Percentiles rank a stretch among this genome's conserved stretches.
Evolutionary conservation across 2,329 filamentous ascomycete genomes (phyloP).

Genomic region (Atkinsonella texensis): DNA sequence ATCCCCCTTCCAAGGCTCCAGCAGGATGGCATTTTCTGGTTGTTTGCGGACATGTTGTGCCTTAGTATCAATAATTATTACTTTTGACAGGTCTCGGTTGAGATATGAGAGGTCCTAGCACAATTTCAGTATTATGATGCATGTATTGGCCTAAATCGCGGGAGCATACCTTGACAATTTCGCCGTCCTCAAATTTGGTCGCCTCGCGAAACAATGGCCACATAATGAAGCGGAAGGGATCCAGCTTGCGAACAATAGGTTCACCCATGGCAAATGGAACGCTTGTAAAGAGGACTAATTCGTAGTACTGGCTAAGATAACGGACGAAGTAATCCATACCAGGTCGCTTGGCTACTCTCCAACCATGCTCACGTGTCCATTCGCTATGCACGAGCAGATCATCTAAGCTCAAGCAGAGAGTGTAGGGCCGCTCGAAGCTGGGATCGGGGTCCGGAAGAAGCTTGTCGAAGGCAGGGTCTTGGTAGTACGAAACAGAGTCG

Average conservation of each 20-base stretch:
- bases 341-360: conserved; percentile 88
- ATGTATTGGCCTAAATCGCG: background rate
- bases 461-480: conserved; percentile 89
- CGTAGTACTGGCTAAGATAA: conserved; percentile 96
- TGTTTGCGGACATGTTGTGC: conserved; percentile 71
- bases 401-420: conserved; percentile 82
- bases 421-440: conserved; percentile 74
- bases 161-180: conserved; percentile 75
- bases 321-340: conserved; percentile 95
- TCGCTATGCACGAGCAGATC: conserved; percentile 91
- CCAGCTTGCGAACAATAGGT: conserved; percentile 81
- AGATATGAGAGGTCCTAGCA: conserved; percentile 86
- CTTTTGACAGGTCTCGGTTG: conserved; percentile 90
- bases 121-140: background rate
- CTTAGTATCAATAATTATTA: conserved; percentile 87
- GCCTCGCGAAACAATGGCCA: conserved; percentile 93
- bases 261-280: conserved; percentile 77
- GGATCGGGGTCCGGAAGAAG: conserved; percentile 75
- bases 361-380: conserved; percentile 88
- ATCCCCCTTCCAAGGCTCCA: conserved; percentile 83
- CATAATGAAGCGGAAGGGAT: conserved; percentile 89
- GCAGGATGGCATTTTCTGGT: conserved; percentile 89
- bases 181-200: conserved; percentile 91
- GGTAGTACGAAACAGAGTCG: conserved; percentile 81
- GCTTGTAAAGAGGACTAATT: conserved; percentile 89